Evolutionary conservation across 495 filamentous ascomycete genomes (phyloP).

Genomic region (Trichoderma parareesei): DNA sequence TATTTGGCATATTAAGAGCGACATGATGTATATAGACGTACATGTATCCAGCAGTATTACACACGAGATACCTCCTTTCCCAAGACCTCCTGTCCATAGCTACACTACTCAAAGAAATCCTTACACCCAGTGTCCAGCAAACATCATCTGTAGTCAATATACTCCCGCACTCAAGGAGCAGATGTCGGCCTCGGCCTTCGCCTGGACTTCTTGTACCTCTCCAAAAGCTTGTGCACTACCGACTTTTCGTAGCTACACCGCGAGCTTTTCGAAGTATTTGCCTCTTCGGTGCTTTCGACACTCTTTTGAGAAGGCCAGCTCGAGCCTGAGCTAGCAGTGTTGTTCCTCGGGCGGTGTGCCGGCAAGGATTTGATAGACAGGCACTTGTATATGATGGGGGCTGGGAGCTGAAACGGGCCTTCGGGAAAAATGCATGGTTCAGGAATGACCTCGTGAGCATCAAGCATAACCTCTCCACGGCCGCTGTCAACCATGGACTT

Average conservation of each 20-base stretch:
- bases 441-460: conserved; percentile 2
- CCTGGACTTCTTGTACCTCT: not conserved
- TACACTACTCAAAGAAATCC: too few relatives aligned
- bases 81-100: too few relatives aligned
- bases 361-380: not conserved
- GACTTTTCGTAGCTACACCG: not conserved
- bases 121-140: too few relatives aligned
- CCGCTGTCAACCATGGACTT: conserved; percentile 9
- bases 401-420: conserved; percentile 2
- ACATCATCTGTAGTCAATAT: too few relatives aligned
- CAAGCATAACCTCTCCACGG: not conserved
- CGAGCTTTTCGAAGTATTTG: not conserved
- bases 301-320: not conserved
- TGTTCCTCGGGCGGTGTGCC: not conserved
- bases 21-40: not conserved
- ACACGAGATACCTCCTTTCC: too few relatives aligned
- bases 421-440: not conserved
- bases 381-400: not conserved
- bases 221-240: not conserved
- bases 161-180: not conserved
- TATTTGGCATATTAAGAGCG: not conserved
- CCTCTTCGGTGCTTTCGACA: not conserved
- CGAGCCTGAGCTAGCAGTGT: not conserved
- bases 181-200: not conserved
- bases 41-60: too few relatives aligned